Base-by-base conservation (phyloP, 257 asterid species). In the Solanum tarapatanum region DNA sequence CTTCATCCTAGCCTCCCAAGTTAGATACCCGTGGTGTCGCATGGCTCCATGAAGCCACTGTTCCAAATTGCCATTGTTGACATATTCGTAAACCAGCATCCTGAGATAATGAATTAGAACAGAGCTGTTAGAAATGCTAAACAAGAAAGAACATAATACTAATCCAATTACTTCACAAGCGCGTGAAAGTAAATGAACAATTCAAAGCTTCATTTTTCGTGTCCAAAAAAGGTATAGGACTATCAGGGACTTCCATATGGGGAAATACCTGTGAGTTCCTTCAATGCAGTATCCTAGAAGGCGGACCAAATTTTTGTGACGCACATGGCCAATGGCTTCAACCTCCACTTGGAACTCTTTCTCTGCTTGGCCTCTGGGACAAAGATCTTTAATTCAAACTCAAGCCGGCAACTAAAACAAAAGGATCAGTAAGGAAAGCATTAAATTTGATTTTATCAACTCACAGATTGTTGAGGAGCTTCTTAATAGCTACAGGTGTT, bases 21-120 rank as follows among this genome's bases (percentile, higher is more conserved):
- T 96, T 48, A 96, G 98, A 89, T 88, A 92, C 72, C 98, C 98
- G 86, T 96, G 98, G 43, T 95, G 98, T 51, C 94, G 90, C 98
- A 97, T 95, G 16, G 98, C 98, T 73, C 99, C 99, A 87, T 97
- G 99, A 85, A 97, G 97, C 99, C 98, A 97, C 86, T 97, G 99
- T 69, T 97, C 99, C 89, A 97, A 91, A 88, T 96, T 96, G 32
- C 98, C 98, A 82, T 97, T 96, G 92, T 91, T 95, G 23, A 96
- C 98, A 74, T 94, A 95, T 90, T 97, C 99, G 32, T 97, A 97
- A 24, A 97, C 99, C 58, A 97, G 88, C 87, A 97, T 88, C 94
- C 98, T 95, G 91, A 86, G 84, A 88, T 36, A 8, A 32, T 55
- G 37, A 83, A 41, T 84, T 48, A 39, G 60, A 60, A 60, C 39